Evolutionary conservation across 176 grass and related monocot genomes (phyloP), one percentile per base, ranked within the genome.

Genomic region (Aegilops longissima): DNA sequence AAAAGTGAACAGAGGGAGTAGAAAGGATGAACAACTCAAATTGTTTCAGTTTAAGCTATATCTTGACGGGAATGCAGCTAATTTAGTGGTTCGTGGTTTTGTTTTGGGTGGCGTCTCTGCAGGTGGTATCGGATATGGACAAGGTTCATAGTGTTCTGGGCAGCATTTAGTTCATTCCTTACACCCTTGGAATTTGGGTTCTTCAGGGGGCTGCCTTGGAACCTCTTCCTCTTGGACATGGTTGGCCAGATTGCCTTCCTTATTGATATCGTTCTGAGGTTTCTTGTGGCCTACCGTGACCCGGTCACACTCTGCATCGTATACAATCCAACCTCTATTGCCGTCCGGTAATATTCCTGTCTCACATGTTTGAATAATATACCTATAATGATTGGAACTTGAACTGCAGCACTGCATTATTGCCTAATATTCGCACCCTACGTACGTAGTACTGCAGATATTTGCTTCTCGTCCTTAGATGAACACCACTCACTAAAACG

Each of bases 141-240:
- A 51, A 86, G 79, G 35, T 97, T 99, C 83, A 97, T 99, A 83
- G 31, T 97, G n/a, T 18, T 86, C 12, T 97, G 94, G 97, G 97
- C 97, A 3, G 65, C 93, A 31, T 99, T 93, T 54, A 94, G 90
- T 66, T 90, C 92, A 16, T 96, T 94, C 89, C 87, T 99, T 86
- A 99, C 97, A 20, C 97, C 97, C 4, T 70, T 99, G 47, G 97
- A 99, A 79, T 99, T 99, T 11, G 97, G 89, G 18, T 99, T 99
- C 94, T 99, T 93, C 89, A 86, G 90, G 42, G 97, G 97, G 4
- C 97, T 99, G 11, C 94, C 92, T 0, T 85, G 70, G 68, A 94
- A 97, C 2, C 87, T 99, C 8, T 89, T 99, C 83, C 71, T 96
- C 52, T 91, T 99, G 23, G 97, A 99, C 63, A 87, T 97, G 66